Percentiles rank a stretch among this genome's conserved stretches.
Conservation (phyloP, 805 yeast species). For the Saccharomyces kudriavzevii region DNA sequence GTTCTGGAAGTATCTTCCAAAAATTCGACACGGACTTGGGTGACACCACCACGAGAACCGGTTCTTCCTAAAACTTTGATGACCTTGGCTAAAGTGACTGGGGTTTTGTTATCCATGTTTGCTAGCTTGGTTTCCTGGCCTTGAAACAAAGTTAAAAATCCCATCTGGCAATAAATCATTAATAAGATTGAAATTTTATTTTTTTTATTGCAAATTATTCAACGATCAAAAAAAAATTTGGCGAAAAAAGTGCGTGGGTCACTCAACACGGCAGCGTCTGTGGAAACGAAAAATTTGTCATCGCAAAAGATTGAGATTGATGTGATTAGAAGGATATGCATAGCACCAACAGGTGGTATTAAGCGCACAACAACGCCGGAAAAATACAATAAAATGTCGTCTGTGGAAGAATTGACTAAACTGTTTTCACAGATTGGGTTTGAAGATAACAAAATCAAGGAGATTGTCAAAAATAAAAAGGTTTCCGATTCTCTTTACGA, state of each 20-base stretch:
- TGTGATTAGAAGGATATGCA: not conserved
- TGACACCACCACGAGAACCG: constrained; percentile 99
- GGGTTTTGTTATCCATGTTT: constrained; percentile 51
- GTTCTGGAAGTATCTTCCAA: constrained; percentile 91
- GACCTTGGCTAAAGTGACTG: constrained; percentile 99
- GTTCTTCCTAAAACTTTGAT: constrained; percentile 99
- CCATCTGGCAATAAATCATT: not conserved
- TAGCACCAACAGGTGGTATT: too few relatives aligned
- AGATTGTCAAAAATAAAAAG: constrained; percentile 77
- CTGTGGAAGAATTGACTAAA: constrained; percentile 32
- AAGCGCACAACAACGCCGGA: not conserved
- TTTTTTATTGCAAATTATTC: not conserved
- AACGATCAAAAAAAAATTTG: not conserved
- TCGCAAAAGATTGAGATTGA: not conserved
- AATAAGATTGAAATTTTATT: not conserved
- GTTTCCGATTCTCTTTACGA: constrained; percentile 63
- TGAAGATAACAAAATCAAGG: constrained; percentile 65
- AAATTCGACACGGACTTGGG: constrained; percentile 97
- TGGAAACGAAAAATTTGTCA: not conserved
- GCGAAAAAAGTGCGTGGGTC: not conserved
- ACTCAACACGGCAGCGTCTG: not conserved
- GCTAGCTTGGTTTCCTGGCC: not conserved
- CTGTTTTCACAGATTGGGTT: constrained; percentile 46
- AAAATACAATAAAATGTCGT: constrained; percentile 15
- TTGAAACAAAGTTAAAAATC: not conserved